phyloP scores from a whole-genome alignment of 2,329 filamentous ascomycete genomes.

The Colletotrichum liaoningense region DNA sequence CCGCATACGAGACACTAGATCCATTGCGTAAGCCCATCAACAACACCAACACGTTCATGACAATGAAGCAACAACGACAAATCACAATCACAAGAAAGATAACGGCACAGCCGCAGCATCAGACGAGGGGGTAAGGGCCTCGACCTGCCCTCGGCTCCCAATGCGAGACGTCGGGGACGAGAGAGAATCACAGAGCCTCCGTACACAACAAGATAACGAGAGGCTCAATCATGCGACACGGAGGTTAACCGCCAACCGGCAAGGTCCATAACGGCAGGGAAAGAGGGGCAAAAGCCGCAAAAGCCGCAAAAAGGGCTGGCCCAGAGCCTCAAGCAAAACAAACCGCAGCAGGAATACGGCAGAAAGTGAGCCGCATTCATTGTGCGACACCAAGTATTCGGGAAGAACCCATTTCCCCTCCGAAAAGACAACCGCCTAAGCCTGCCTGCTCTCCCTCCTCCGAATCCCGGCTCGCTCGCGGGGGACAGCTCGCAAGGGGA shows the following conservation, averaged over 20 bases:
- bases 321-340: background rate
- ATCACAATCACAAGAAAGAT: background rate
- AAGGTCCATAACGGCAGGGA: too few relatives aligned
- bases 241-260: background rate
- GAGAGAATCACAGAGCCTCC: background rate
- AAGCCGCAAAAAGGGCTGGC: background rate
- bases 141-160: background rate
- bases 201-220: background rate
- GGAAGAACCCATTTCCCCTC: background rate
- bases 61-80: background rate
- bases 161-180: slow-evolving; percentile 10
- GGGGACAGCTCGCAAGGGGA: too few relatives aligned
- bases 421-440: background rate
- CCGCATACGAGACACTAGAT: background rate
- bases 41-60: background rate
- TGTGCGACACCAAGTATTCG: background rate
- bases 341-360: background rate
- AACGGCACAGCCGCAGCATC: background rate
- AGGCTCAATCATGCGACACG: background rate
- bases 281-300: background rate
- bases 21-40: background rate
- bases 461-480: background rate
- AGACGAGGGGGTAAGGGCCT: background rate
- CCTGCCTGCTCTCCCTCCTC: background rate
- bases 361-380: background rate